Conservation (phyloP, 495 filamentous ascomycete genomes). For the Talaromyces liani region DNA sequence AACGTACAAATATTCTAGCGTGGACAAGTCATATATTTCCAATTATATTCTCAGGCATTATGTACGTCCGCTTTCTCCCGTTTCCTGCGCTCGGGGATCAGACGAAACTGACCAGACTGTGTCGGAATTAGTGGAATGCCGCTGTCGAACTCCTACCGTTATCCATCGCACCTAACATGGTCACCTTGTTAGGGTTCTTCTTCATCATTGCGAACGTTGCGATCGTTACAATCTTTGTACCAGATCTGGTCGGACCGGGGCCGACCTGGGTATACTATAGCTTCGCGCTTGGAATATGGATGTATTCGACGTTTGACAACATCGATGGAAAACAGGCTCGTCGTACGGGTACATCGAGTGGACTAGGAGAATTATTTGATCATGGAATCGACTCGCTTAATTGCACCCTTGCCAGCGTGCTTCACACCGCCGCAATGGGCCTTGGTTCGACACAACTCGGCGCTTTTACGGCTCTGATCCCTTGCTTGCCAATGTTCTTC, state of each 20-base stretch:
- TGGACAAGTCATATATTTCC: conserved; percentile 94
- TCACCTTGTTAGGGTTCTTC: conserved; percentile 90
- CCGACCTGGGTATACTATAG: conserved; percentile 92
- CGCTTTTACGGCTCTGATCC: conserved; percentile 83
- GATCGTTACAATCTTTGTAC: conserved; percentile 73
- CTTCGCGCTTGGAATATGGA: conserved; percentile 89
- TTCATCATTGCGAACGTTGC: conserved; percentile 86
- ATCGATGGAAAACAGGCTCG: conserved; percentile 96
- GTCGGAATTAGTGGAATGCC: conserved; percentile 74
- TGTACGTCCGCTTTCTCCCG: conserved; percentile 47
- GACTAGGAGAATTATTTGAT: conserved; percentile 93
- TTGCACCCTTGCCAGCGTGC: conserved; percentile 83
- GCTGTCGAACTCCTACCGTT: conserved; percentile 86
- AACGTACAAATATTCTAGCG: conserved; percentile 91
- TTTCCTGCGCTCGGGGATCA: background rate
- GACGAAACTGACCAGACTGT: conserved; percentile 1
- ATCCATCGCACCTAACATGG: conserved; percentile 97
- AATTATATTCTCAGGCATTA: conserved; percentile 91
- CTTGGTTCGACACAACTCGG: conserved; percentile 73
- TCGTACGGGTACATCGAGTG: conserved; percentile 89
- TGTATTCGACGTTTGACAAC: conserved; percentile 95
- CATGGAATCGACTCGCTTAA: conserved; percentile 98
- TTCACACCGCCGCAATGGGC: conserved; percentile 87
- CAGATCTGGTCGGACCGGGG: conserved; percentile 85
- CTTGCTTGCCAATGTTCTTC: conserved; percentile 96